phyloP scores from a whole-genome alignment of 2,329 filamentous ascomycete species.

The Aspergillus aculeatinus region DNA sequence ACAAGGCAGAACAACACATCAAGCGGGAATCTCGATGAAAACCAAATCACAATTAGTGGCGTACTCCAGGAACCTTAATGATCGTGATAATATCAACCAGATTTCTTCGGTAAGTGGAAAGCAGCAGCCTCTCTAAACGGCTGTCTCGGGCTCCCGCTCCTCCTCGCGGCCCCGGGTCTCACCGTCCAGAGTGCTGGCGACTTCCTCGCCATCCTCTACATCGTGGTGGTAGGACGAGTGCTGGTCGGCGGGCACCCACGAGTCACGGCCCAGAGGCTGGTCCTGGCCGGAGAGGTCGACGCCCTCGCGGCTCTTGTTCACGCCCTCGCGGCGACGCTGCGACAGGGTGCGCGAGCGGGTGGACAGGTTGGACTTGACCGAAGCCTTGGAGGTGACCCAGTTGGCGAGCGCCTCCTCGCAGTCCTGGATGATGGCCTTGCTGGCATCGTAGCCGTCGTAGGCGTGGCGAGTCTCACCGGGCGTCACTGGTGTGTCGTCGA shows the following conservation, averaged over 20 bases:
- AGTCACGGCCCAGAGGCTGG: slow-evolving; percentile 68
- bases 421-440: slow-evolving; percentile 98
- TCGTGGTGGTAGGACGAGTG: slow-evolving; percentile 46
- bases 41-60: slow-evolving; percentile 2
- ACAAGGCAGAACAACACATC: slow-evolving; percentile 7
- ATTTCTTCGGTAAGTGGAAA: neutral
- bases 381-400: slow-evolving; percentile 89
- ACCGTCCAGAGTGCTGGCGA: slow-evolving; percentile 33
- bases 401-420: slow-evolving; percentile 97
- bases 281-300: slow-evolving; percentile 84
- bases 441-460: slow-evolving; percentile 97
- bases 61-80: slow-evolving; percentile 4
- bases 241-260: slow-evolving; percentile 75
- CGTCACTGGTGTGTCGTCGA: slow-evolving; percentile 95
- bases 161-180: slow-evolving; percentile 39
- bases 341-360: slow-evolving; percentile 84
- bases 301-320: slow-evolving; percentile 63
- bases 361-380: slow-evolving; percentile 83
- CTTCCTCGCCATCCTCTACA: slow-evolving; percentile 42
- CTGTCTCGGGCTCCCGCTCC: slow-evolving; percentile 33
- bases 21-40: slow-evolving; percentile 14
- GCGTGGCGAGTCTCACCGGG: slow-evolving; percentile 93
- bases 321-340: slow-evolving; percentile 74
- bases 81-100: neutral
- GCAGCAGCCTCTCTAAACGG: slow-evolving; percentile 7